Percentiles rank a stretch among this genome's conserved stretches.
Evolutionary conservation across 78 protist genomes (phyloP).

Genomic region (Dictyostelium capitatum): DNA sequence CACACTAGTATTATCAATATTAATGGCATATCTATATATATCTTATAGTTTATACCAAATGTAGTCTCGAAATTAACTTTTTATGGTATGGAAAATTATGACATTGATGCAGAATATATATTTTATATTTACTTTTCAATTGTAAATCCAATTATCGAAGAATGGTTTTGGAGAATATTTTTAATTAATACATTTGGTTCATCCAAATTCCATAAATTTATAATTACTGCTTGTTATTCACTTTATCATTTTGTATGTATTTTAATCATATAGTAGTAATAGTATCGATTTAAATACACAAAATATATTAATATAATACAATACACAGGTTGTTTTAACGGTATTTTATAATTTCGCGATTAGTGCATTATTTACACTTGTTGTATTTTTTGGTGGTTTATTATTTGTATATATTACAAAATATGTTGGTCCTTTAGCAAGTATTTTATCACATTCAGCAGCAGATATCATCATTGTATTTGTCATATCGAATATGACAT

Average conservation of each 20-base stretch:
- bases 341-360: conserved; percentile 40
- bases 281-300: no score
- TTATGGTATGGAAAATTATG: conserved; percentile 31
- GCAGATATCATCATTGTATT: conserved; percentile 36
- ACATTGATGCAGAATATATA: not conserved
- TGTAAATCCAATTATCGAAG: conserved; percentile 52
- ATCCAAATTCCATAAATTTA: not conserved
- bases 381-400: conserved; percentile 32
- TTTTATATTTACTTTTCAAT: conserved; percentile 39
- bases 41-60: conserved; percentile 33
- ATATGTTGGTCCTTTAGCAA: conserved; percentile 32
- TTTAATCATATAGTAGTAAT: not conserved
- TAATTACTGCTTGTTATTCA: conserved; percentile 25
- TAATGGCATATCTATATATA: no score
- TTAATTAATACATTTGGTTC: conserved; percentile 42
- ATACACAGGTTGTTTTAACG: conserved; percentile 27
- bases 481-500: conserved; percentile 32
- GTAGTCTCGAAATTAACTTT: not conserved
- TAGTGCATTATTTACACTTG: not conserved
- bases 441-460: conserved; percentile 13
- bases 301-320: not conserved
- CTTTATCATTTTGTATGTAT: conserved; percentile 67
- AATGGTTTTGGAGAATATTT: conserved; percentile 57
- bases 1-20: not conserved
- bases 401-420: not conserved